Percentiles rank a stretch among this genome's conserved stretches.
Evolutionary conservation across 352 stramenopile species (phyloP).

Genomic region (Globisporangium nunn): DNA sequence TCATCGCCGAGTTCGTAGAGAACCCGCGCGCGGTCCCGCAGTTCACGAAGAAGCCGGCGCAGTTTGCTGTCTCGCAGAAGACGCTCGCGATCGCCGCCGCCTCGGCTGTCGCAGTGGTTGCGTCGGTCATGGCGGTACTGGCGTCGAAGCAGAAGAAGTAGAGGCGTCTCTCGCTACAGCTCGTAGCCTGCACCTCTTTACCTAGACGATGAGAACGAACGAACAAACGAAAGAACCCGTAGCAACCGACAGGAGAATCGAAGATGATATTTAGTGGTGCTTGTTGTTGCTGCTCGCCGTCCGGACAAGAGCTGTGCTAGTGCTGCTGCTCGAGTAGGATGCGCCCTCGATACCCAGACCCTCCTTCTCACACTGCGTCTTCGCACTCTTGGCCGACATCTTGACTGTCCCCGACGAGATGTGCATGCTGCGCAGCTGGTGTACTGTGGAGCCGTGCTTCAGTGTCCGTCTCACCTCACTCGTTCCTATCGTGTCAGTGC

Average conservation of each 20-base stretch:
- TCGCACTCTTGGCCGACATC: conserved; percentile 1
- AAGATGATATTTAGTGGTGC: conserved; percentile 19
- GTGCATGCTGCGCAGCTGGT: too few relatives aligned
- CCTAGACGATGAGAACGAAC: neutral
- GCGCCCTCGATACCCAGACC: conserved; percentile 32
- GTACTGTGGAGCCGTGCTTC: too few relatives aligned
- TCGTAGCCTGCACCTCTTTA: neutral
- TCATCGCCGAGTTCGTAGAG: conserved; percentile 93
- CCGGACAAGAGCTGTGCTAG: conserved; percentile 26
- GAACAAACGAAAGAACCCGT: too few relatives aligned
- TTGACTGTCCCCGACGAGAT: too few relatives aligned
- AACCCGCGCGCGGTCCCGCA: conserved; percentile 47
- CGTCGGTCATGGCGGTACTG: conserved; percentile 23
- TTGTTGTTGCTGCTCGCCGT: conserved; percentile 29
- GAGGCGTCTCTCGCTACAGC: too few relatives aligned
- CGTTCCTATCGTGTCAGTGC: too few relatives aligned
- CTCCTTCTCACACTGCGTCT: conserved; percentile 16
- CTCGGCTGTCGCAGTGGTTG: conserved; percentile 29
- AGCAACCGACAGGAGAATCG: conserved; percentile 5
- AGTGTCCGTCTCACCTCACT: too few relatives aligned
- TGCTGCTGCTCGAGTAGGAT: conserved; percentile 16
- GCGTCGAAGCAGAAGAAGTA: conserved; percentile 48
- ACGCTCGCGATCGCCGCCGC: conserved; percentile 27
- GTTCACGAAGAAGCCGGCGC: conserved; percentile 55
- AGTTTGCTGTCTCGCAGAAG: conserved; percentile 26